Evolutionary conservation across 768 basidiomycete species (phyloP), one percentile per base, ranked within the genome.

Genomic region (Tephrocybe rancida): DNA sequence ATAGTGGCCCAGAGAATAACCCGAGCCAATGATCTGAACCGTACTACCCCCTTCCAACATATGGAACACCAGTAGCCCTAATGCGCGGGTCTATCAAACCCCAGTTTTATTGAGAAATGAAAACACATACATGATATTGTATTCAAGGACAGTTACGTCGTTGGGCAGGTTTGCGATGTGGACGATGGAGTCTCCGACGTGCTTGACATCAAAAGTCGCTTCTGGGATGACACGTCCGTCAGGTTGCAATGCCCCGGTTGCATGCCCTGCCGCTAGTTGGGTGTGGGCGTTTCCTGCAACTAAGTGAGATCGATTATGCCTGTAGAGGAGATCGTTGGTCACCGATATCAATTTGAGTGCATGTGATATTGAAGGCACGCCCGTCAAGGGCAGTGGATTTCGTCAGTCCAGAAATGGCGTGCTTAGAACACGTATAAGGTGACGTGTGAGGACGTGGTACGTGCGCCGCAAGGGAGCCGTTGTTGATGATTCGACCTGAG

Each of bases 321-420:
- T n/a, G n/a, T n/a, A n/a, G n/a, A n/a, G n/a, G n/a, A n/a, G n/a
- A n/a, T n/a, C n/a, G n/a, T n/a, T n/a, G n/a, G n/a, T n/a, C n/a
- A 85, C 90, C 92, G 43, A 94, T 90, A 65, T 94, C 92, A 44
- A 94, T 81, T 64, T 94, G 90, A 1, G 87, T 88, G 62, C 83
- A 84, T 3, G 90, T 83, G 49, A 95, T 92, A 62, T 83, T 76
- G 67, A 82, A 82, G 26, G 78, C 72, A 6, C 92, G 75, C 0
- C 91, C 92, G 62, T 94, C 92, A 21, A 95, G 82, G 1, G 85
- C 78, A 4, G 85, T 88, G 37, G 78, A 81, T 67, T 87, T 90
- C 10, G 92, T 92, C 3, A 94, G 70, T 0, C 92, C 92, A 1
- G 73, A 65, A 41, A 94, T 83, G 6, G 87, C 92, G 63, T 93